Conservation (phyloP, 768 basidiomycete genomes). For the Collybia nuda region DNA sequence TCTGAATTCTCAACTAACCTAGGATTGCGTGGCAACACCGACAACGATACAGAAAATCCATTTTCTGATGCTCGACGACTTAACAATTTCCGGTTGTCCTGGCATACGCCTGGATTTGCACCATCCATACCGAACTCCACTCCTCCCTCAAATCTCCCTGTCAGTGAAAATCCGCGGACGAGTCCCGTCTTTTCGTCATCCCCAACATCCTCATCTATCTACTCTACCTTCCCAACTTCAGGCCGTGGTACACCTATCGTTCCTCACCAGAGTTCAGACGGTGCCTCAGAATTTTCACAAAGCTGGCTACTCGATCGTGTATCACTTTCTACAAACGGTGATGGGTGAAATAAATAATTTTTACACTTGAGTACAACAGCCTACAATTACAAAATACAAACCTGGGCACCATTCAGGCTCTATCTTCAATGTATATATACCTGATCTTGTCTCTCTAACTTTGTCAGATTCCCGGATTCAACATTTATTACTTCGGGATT, state of each 20-base stretch:
- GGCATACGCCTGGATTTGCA: conserved; percentile 4
- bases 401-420: not conserved
- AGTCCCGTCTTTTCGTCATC: conserved; percentile 12
- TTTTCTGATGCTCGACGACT: conserved; percentile 29
- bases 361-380: not conserved
- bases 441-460: too few species aligned
- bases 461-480: not conserved
- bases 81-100: conserved; percentile 6
- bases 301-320: conserved; percentile 22
- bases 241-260: conserved; percentile 28
- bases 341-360: conserved; percentile 1
- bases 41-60: conserved; percentile 23
- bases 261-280: conserved; percentile 20
- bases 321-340: conserved; percentile 8
- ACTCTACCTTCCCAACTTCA: conserved; percentile 25
- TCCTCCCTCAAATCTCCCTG: conserved; percentile 3
- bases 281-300: conserved; percentile 21
- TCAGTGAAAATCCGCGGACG: conserved; percentile 7
- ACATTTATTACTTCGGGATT: not conserved
- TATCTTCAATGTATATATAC: too few species aligned
- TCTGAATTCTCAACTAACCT: conserved; percentile 3
- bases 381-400: not conserved
- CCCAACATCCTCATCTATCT: not conserved
- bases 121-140: not conserved
- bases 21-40: conserved; percentile 2